Evolutionary conservation across 345 rosid species (phyloP), one percentile per base, ranked within the genome.

Genomic region (Citrus reticulata): DNA sequence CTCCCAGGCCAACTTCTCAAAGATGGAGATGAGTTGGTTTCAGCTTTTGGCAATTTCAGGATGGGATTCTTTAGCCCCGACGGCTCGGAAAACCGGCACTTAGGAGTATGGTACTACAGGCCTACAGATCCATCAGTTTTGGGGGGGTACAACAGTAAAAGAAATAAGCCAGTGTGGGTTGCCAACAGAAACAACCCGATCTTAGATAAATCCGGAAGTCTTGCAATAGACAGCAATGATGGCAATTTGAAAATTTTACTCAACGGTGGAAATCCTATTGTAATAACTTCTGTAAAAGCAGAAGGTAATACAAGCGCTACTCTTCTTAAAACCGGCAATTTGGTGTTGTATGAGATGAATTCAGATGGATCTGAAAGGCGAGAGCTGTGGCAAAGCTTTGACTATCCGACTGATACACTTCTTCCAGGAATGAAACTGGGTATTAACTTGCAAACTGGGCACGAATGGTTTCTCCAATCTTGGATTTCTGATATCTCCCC

Each of bases 391-490:
- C 73, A 70, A 40, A 80, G 78, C 55, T 80, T 74, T 24, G 82
- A 80, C 32, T 32, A 57, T 72, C 64, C 49, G 14, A 72, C 49
- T 10, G 29, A 72, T 35, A 63, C 79, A 0, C 74, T 79, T 75
- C 65, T 79, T 6, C 87, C 91, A 8, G 89, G 89, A 14, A 86
- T 86, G 91, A 88, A 86, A 76, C 62, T 84, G 0, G 89, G 89
- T 34, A 73, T 81, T 25, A 72, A 80, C 70, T 63, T 65, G 35
- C 71, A 83, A 77, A 88, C 80, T 0, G 85, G 83, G 61, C 80
- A 77, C 29, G 27, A 16, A 35, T 79, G 84, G 88, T 83, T 78
- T 14, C 68, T 82, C 4, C 85, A 63, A 20, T 86, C 89, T 55
- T 84, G 85, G 79, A 73, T 25, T 63, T 60, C 68, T n/a, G 16